Evolutionary conservation across 1,139 yeast species (phyloP).

Genomic region (Yamadazyma dushanensis): DNA sequence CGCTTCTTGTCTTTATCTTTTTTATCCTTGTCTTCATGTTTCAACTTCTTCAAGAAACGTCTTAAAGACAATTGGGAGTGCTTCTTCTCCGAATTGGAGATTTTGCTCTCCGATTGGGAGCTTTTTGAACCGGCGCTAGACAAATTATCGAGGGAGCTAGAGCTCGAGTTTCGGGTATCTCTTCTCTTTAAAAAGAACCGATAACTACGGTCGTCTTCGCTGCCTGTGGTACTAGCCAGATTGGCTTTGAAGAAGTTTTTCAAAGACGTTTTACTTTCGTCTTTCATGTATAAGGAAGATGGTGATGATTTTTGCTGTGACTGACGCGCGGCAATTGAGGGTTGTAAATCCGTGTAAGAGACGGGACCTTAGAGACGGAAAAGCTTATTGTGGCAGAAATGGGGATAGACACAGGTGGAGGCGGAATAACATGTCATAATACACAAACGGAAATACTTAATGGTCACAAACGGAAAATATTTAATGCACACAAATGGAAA

Average conservation of each 20-base stretch:
- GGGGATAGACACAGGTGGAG: too few species aligned
- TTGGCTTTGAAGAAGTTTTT: slow-evolving; percentile 14
- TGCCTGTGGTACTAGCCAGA: slow-evolving; percentile 7
- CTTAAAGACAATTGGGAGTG: slow-evolving; percentile 32
- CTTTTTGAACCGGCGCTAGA: slow-evolving; percentile 11
- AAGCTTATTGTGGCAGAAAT: too few species aligned
- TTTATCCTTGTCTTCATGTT: slow-evolving; percentile 18
- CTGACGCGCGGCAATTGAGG: too few species aligned
- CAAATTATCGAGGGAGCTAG: slow-evolving; percentile 13
- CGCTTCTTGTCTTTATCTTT: slow-evolving; percentile 10
- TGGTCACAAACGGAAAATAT: too few species aligned
- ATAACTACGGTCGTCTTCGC: slow-evolving; percentile 29
- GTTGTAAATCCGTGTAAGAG: too few species aligned
- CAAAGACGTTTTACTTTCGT: slow-evolving; percentile 12
- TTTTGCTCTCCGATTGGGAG: too few species aligned
- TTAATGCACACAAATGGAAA: too few species aligned
- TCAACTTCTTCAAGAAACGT: slow-evolving; percentile 41
- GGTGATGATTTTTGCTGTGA: too few species aligned
- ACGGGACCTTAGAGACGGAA: too few species aligned
- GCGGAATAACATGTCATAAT: too few species aligned
- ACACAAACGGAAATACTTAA: too few species aligned
- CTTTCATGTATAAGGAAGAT: slow-evolving; percentile 5
- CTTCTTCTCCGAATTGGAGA: slow-evolving; percentile 6
- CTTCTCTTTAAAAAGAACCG: slow-evolving; percentile 15
- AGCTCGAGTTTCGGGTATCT: slow-evolving; percentile 13